These are phyloP conservation scores for Zizania palustris DNA, from an alignment of 202 grass and related monocot genomes.

Conservation along the genomic window DNA sequence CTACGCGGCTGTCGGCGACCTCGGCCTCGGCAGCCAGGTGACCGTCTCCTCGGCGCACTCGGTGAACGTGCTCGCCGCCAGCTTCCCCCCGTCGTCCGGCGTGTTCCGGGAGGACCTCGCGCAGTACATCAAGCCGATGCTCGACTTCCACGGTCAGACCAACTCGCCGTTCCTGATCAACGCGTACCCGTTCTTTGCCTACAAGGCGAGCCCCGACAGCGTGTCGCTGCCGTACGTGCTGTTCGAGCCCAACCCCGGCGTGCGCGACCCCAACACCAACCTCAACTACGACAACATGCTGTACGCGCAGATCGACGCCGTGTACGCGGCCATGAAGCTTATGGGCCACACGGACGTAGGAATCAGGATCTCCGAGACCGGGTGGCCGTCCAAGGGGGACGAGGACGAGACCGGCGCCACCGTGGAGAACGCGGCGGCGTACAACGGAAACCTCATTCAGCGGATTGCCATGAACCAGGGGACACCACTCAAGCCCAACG, in stretches of 20 bases:
- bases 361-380: slow-evolving; percentile 79
- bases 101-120: slow-evolving; percentile 61
- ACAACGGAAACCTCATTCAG: slow-evolving; percentile 86
- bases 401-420: slow-evolving; percentile 75
- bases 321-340: slow-evolving; percentile 82
- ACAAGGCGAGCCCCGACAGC: slow-evolving; percentile 55
- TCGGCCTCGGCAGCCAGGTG: slow-evolving; percentile 52
- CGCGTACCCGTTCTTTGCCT: slow-evolving; percentile 92
- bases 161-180: slow-evolving; percentile 83
- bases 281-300: slow-evolving; percentile 92
- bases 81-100: slow-evolving; percentile 81
- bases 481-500: slow-evolving; percentile 70
- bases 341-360: slow-evolving; percentile 79
- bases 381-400: slow-evolving; percentile 92
- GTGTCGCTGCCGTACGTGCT: slow-evolving; percentile 86
- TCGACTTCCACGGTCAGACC: slow-evolving; percentile 69
- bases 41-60: slow-evolving; percentile 86
- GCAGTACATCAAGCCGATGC: slow-evolving; percentile 70
- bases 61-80: slow-evolving; percentile 59
- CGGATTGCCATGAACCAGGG: slow-evolving; percentile 68
- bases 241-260: slow-evolving; percentile 80
- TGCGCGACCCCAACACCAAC: slow-evolving; percentile 60
- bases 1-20: slow-evolving; percentile 53
- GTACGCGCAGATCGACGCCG: slow-evolving; percentile 93
- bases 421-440: slow-evolving; percentile 74